A percentile compares a stretch with the other conserved stretches of the same genome.
Conservation (phyloP, 148 eudicot species). For the Pouteria glomerata region DNA sequence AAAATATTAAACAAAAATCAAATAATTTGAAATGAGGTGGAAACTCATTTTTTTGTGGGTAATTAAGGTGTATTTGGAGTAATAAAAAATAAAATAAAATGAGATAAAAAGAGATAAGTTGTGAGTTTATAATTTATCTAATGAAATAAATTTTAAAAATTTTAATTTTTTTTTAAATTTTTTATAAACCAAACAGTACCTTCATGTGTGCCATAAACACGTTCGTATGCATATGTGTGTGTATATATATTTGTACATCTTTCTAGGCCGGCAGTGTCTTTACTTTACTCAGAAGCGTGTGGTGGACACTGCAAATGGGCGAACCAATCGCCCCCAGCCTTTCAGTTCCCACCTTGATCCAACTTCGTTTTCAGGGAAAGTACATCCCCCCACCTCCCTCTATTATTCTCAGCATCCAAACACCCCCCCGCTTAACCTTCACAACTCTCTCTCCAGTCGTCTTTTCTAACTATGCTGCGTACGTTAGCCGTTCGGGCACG, state of each 20-base stretch:
- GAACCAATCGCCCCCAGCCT: conserved; percentile 18
- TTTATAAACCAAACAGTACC: no score
- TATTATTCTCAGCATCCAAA: background rate
- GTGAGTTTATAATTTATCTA: no score
- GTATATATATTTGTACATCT: background rate
- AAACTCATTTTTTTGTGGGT: no score
- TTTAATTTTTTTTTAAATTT: no score
- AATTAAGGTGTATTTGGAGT: no score
- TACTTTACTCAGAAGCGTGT: conserved; percentile 32
- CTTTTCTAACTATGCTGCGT: conserved; percentile 8
- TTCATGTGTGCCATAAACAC: no score
- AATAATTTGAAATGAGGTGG: no score
- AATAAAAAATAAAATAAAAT: no score
- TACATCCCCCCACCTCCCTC: background rate
- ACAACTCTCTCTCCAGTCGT: background rate
- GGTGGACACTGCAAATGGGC: conserved; percentile 26
- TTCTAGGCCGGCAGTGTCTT: conserved; percentile 15
- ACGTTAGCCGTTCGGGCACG: background rate
- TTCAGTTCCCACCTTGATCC: conserved; percentile 13
- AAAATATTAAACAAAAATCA: no score
- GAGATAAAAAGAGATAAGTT: no score
- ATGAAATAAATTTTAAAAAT: no score
- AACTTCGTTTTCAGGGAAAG: conserved; percentile 35
- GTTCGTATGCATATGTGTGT: no score
- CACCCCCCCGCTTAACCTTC: background rate